Evolutionary conservation across 176 grass and related monocot genomes (phyloP).

Genomic region (Stipa capillata): DNA sequence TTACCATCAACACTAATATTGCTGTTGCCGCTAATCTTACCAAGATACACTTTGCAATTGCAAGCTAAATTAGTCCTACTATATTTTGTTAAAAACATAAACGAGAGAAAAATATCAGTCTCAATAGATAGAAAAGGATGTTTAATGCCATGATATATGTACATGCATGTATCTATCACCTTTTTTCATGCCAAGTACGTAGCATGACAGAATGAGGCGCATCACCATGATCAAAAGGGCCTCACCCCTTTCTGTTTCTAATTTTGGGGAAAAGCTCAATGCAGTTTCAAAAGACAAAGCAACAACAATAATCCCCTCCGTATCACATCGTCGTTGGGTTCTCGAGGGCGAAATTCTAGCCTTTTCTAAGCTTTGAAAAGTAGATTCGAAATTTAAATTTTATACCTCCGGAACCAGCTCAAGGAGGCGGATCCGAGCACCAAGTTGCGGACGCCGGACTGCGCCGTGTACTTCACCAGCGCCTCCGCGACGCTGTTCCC

Average conservation of each 20-base stretch:
- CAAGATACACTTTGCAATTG: not conserved
- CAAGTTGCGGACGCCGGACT: constrained; percentile 57
- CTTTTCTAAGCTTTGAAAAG: not conserved
- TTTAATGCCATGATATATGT: not conserved
- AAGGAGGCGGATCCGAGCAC: constrained; percentile 55
- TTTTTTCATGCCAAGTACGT: not conserved
- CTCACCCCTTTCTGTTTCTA: not conserved
- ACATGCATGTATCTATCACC: not conserved
- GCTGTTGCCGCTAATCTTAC: not conserved
- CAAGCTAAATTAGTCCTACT: not conserved
- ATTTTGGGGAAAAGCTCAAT: not conserved
- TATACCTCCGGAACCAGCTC: constrained; percentile 50
- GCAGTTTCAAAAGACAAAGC: not conserved
- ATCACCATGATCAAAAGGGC: constrained; percentile 1
- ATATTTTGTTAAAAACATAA: not conserved
- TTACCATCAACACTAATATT: not conserved
- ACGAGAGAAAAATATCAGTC: not conserved
- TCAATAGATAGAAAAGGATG: not conserved
- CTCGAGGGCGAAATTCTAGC: not conserved
- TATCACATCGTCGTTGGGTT: not conserved
- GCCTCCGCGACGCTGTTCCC: constrained; percentile 53
- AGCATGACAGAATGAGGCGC: not conserved
- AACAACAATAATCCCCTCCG: not conserved
- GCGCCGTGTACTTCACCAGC: constrained; percentile 46
- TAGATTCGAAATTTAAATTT: not conserved